These are phyloP conservation scores for Fusarium sp. DNA, from an alignment of 2,329 filamentous ascomycete species.

Conservation along the genomic window DNA sequence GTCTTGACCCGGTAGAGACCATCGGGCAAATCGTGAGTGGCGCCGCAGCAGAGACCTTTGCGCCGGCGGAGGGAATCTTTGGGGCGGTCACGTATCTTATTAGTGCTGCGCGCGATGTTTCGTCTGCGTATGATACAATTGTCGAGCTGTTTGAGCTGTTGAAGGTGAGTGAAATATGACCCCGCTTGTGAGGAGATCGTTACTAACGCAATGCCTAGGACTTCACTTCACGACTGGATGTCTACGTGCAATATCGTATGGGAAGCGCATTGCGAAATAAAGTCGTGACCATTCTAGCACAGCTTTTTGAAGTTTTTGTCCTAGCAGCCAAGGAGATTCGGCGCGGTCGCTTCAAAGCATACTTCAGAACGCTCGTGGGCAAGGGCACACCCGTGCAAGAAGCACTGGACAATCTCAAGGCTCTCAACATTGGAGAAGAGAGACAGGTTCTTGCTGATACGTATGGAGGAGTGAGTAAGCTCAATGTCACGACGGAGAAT, in stretches of 20 bases:
- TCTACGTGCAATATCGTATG: conserved; percentile 56
- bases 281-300: conserved; percentile 56
- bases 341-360: conserved; percentile 56
- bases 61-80: conserved; percentile 57
- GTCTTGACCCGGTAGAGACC: conserved; percentile 54
- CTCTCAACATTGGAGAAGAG: conserved; percentile 57
- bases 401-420: conserved; percentile 55
- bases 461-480: conserved; percentile 52
- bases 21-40: conserved; percentile 55
- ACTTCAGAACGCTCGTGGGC: conserved; percentile 56
- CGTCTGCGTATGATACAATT: conserved; percentile 59
- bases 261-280: conserved; percentile 55
- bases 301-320: conserved; percentile 60
- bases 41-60: conserved; percentile 54
- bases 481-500: conserved; percentile 53
- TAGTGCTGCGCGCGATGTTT: conserved; percentile 59
- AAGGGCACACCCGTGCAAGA: conserved; percentile 55
- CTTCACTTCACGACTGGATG: conserved; percentile 56
- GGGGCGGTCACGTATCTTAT: conserved; percentile 58
- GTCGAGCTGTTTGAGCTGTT: conserved; percentile 58
- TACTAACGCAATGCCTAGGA: conserved; percentile 46
- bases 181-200: conserved; percentile 20
- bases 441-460: conserved; percentile 59
- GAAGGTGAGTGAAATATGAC: conserved; percentile 46
- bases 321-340: conserved; percentile 57